Conservation (phyloP, 768 basidiomycete species). For the Lenzites betulinus region DNA sequence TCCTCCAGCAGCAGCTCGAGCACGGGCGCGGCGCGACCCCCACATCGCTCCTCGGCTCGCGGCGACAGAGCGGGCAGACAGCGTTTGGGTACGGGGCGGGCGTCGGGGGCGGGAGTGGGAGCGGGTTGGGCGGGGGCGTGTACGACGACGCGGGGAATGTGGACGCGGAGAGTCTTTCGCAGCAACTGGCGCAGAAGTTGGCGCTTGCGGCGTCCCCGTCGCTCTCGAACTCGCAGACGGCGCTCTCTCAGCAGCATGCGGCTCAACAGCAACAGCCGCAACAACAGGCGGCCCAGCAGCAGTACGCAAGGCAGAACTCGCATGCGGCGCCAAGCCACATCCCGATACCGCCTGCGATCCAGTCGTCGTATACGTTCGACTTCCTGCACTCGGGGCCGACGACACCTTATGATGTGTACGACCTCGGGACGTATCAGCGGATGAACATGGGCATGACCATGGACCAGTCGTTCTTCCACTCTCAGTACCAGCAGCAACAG, state of each 20-base stretch:
- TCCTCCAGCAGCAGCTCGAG: slow-evolving; percentile 19
- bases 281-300: neutral
- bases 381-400: slow-evolving; percentile 40
- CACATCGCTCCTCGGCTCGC: slow-evolving; percentile 4
- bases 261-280: neutral
- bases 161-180: neutral
- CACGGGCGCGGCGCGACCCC: slow-evolving; percentile 6
- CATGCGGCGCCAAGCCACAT: slow-evolving; percentile 33
- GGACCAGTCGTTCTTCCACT: neutral
- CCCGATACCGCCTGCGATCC: slow-evolving; percentile 37
- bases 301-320: neutral
- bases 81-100: neutral
- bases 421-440: slow-evolving; percentile 22
- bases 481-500: slow-evolving; percentile 3
- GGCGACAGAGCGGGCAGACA: slow-evolving; percentile 8
- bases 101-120: too few species aligned
- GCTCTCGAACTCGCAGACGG: slow-evolving; percentile 5
- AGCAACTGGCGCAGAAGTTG: slow-evolving; percentile 13
- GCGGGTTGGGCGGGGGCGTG: neutral
- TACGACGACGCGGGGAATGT: slow-evolving; percentile 4
- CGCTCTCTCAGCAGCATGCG: neutral
- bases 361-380: slow-evolving; percentile 41
- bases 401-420: slow-evolving; percentile 39
- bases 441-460: slow-evolving; percentile 10
- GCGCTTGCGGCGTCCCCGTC: slow-evolving; percentile 12